phyloP scores from a whole-genome alignment of 1,284 basidiomycete genomes.

The Marasmius tenuissimus region DNA sequence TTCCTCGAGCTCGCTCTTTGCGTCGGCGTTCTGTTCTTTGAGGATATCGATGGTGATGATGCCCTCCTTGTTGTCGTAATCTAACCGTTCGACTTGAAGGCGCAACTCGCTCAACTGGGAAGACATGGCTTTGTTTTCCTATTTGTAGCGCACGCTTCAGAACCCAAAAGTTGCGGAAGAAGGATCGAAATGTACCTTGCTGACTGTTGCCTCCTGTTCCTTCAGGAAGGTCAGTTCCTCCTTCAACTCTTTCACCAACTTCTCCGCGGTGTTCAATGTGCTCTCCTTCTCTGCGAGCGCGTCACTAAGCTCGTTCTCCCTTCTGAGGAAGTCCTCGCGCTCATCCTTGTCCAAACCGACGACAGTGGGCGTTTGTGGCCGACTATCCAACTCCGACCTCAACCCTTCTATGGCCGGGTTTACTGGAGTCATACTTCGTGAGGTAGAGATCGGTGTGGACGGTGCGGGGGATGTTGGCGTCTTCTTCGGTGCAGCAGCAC shows the following conservation, averaged over 20 bases:
- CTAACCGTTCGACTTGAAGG: slow-evolving; percentile 88
- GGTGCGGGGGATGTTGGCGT: slow-evolving; percentile 60
- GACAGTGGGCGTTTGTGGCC: slow-evolving; percentile 85
- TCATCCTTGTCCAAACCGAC: slow-evolving; percentile 93
- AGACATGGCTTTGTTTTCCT: slow-evolving; percentile 93
- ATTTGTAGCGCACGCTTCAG: slow-evolving; percentile 14
- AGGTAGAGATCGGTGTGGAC: slow-evolving; percentile 53
- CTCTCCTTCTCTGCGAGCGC: slow-evolving; percentile 91
- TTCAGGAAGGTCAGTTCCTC: slow-evolving; percentile 88
- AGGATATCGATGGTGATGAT: slow-evolving; percentile 94
- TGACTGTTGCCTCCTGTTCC: slow-evolving; percentile 82
- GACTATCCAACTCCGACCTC: slow-evolving; percentile 70
- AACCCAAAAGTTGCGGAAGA: slow-evolving; percentile 1
- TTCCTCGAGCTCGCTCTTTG: slow-evolving; percentile 88
- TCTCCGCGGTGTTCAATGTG: slow-evolving; percentile 71
- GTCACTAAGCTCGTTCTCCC: slow-evolving; percentile 97
- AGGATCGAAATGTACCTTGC: slow-evolving; percentile 51
- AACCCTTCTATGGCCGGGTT: slow-evolving; percentile 80
- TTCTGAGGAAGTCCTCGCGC: slow-evolving; percentile 92
- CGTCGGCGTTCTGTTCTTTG: slow-evolving; percentile 92
- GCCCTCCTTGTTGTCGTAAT: slow-evolving; percentile 95
- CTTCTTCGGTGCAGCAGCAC: slow-evolving; percentile 52
- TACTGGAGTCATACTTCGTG: slow-evolving; percentile 80
- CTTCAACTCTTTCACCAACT: slow-evolving; percentile 80
- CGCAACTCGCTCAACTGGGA: slow-evolving; percentile 90